Percentiles rank a stretch among this genome's conserved stretches.
phyloP scores from a whole-genome alignment of 306 rosid species.

The Vicia faba region DNA sequence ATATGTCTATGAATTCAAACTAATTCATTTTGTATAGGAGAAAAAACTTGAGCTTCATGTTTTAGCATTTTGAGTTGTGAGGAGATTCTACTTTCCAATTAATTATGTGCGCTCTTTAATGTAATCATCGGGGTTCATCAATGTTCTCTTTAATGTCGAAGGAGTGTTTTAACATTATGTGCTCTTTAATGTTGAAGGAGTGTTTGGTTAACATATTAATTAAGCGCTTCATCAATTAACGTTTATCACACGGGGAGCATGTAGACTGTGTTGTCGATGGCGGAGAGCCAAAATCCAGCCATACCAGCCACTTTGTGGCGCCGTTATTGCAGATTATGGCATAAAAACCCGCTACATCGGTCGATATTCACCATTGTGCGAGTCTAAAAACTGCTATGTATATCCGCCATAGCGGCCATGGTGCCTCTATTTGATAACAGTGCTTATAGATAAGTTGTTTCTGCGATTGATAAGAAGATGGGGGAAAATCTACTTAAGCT shows the following conservation, averaged over 20 bases:
- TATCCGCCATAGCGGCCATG: too few relatives aligned
- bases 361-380: too few relatives aligned
- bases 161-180: background rate
- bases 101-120: background rate
- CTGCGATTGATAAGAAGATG: background rate
- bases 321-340: too few relatives aligned
- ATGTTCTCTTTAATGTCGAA: background rate
- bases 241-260: background rate
- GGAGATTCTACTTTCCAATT: constrained; percentile 11
- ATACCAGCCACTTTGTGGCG: too few relatives aligned
- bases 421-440: too few relatives aligned
- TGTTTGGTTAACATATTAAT: background rate
- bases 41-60: background rate
- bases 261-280: too few relatives aligned
- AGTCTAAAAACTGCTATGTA: too few relatives aligned
- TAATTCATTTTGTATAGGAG: background rate
- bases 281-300: too few relatives aligned
- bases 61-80: constrained; percentile 4
- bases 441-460: background rate
- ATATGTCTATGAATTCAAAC: constrained; percentile 5
- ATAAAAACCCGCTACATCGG: too few relatives aligned
- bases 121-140: background rate
- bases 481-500: too few relatives aligned
- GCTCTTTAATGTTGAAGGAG: background rate
- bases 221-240: background rate